Conservation (phyloP, 225 moss, liverwort and hornwort species). For the Lunularia cruciata region DNA sequence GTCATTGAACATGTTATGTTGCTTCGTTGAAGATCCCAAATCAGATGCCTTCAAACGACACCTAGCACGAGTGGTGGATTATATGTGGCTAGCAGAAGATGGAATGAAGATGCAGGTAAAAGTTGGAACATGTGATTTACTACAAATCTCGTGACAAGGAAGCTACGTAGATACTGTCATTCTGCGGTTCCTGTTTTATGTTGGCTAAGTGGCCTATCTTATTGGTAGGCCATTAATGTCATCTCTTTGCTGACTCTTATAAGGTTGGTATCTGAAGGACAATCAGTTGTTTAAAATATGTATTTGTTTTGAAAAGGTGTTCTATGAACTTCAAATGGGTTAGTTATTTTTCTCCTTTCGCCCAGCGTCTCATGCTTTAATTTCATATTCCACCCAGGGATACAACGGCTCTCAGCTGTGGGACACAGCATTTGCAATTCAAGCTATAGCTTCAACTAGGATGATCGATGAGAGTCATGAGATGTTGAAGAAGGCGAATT, state of each 20-base stretch:
- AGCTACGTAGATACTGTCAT: too few species aligned
- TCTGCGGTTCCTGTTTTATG: too few species aligned
- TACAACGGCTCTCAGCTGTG: slow-evolving; percentile 94
- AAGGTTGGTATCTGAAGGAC: too few species aligned
- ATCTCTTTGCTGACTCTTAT: too few species aligned
- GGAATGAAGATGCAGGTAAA: slow-evolving; percentile 98
- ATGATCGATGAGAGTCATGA: slow-evolving; percentile 60
- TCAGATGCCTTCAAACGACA: slow-evolving; percentile 87
- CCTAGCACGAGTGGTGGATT: slow-evolving; percentile 75
- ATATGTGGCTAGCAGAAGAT: slow-evolving; percentile 98
- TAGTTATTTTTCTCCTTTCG: too few species aligned
- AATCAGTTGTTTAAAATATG: too few species aligned
- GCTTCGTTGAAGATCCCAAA: slow-evolving; percentile 89
- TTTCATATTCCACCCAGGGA: slow-evolving; percentile 52
- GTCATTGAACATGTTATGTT: slow-evolving; percentile 81
- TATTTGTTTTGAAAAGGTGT: too few species aligned
- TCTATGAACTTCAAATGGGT: too few species aligned
- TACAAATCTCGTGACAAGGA: too few species aligned
- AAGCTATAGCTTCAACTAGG: slow-evolving; percentile 71
- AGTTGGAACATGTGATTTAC: neutral
- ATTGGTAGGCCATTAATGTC: too few species aligned
- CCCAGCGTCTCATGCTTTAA: neutral
- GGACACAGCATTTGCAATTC: slow-evolving; percentile 87
- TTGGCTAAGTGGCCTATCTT: too few species aligned
- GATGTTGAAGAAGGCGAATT: slow-evolving; percentile 77